Percentiles rank a stretch among this genome's conserved stretches.
Evolutionary conservation across 2,329 filamentous ascomycete genomes (phyloP).

Genomic region (Emmonsiellopsis sp.): DNA sequence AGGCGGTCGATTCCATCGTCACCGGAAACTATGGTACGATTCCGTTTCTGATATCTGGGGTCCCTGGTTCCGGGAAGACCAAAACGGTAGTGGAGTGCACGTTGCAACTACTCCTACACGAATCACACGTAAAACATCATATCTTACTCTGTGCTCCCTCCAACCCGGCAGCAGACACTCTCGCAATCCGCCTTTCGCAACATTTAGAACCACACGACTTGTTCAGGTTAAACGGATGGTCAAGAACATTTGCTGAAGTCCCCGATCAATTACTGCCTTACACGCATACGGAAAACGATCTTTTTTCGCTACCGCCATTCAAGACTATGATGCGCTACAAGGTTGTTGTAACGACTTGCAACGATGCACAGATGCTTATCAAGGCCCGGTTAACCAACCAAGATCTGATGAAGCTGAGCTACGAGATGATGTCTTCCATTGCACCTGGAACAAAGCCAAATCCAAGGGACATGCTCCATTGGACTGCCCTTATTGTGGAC

Average conservation of each 20-base stretch:
- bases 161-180: constrained; percentile 38
- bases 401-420: constrained; percentile 31
- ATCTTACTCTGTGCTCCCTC: constrained; percentile 39
- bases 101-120: constrained; percentile 18
- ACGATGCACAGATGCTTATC: constrained; percentile 33
- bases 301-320: constrained; percentile 34
- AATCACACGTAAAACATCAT: constrained; percentile 17
- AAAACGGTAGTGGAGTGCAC: constrained; percentile 42
- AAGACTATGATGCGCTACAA: constrained; percentile 31
- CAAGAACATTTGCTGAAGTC: constrained; percentile 35
- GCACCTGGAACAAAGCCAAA: constrained; percentile 11
- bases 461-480: constrained; percentile 25
- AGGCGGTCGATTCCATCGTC: constrained; percentile 36
- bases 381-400: constrained; percentile 35
- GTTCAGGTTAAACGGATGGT: constrained; percentile 34
- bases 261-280: constrained; percentile 30
- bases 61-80: constrained; percentile 46
- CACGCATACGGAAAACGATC: constrained; percentile 30
- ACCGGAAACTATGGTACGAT: constrained; percentile 34
- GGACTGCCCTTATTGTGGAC: constrained; percentile 37
- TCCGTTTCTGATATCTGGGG: constrained; percentile 41
- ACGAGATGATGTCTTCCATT: constrained; percentile 25
- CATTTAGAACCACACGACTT: constrained; percentile 29
- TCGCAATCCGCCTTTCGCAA: constrained; percentile 30
- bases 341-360: constrained; percentile 36